phyloP scores from a whole-genome alignment of 371 early-diverging fungal genomes.

The Rhizopus sp. region DNA sequence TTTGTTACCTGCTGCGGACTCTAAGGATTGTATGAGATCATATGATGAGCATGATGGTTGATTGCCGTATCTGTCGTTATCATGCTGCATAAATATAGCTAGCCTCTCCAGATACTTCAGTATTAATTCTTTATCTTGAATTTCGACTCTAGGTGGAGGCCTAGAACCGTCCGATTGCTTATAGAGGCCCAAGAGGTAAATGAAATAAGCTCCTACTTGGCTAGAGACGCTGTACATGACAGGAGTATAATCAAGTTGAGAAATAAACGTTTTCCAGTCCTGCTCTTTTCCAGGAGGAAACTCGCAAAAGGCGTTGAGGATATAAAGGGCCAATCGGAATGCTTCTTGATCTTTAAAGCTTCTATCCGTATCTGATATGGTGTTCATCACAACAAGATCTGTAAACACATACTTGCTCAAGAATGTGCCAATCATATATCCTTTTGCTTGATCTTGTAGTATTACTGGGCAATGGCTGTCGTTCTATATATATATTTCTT shows the following conservation, averaged over 20 bases:
- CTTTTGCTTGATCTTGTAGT: background rate
- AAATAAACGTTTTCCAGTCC: slow-evolving; percentile 3
- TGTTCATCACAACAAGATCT: background rate
- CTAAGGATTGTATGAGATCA: background rate
- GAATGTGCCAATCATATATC: background rate
- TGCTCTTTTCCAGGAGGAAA: background rate
- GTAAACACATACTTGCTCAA: background rate
- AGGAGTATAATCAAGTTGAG: background rate
- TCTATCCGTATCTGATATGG: background rate
- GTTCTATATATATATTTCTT: background rate
- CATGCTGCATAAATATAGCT: background rate
- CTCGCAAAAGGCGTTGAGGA: slow-evolving; percentile 6
- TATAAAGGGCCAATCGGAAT: slow-evolving; percentile 3
- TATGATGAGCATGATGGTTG: background rate
- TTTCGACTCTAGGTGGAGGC: background rate
- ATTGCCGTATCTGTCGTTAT: background rate
- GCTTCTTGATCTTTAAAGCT: background rate
- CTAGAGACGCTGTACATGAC: background rate
- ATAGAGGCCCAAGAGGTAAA: background rate
- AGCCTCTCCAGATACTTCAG: background rate
- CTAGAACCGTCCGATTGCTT: background rate
- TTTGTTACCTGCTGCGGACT: no score
- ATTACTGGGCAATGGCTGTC: background rate
- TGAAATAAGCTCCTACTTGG: background rate
- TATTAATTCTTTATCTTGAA: background rate